Evolutionary conservation across 768 basidiomycete species (phyloP).

Genomic region (Saitozyma sp.): DNA sequence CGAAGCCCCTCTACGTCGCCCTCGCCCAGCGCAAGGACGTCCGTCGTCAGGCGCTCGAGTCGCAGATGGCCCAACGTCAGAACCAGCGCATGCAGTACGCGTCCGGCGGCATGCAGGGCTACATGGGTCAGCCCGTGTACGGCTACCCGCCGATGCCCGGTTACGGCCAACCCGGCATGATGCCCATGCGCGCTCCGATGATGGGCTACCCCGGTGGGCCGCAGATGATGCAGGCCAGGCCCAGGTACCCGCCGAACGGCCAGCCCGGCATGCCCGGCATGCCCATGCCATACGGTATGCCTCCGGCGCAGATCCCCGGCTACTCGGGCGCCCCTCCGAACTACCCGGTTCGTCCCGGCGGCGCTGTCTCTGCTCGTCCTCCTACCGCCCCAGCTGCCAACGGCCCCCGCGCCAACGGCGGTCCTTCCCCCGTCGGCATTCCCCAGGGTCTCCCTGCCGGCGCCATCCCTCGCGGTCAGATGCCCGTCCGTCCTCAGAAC

Average conservation of each 20-base stretch:
- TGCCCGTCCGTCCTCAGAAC: conserved; percentile 52
- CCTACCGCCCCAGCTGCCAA: conserved; percentile 62
- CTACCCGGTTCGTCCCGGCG: conserved; percentile 37
- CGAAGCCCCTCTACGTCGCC: conserved; percentile 97
- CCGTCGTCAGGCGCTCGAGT: conserved; percentile 96
- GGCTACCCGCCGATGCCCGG: conserved; percentile 72
- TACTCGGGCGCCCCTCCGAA: conserved; percentile 31
- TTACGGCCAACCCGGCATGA: conserved; percentile 72
- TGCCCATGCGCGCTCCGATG: conserved; percentile 57
- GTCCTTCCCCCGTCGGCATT: conserved; percentile 52
- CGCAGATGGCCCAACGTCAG: conserved; percentile 96
- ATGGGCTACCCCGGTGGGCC: conserved; percentile 63
- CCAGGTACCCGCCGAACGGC: conserved; percentile 62
- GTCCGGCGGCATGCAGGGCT: conserved; percentile 67
- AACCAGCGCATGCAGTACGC: conserved; percentile 91
- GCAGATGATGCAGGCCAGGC: conserved; percentile 67
- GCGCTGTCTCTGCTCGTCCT: conserved; percentile 43
- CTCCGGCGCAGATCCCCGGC: conserved; percentile 33
- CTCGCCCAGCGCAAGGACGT: conserved; percentile 98
- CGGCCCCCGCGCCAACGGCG: conserved; percentile 55
- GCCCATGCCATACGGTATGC: conserved; percentile 54
- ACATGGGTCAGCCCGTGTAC: conserved; percentile 76
- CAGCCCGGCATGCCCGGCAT: conserved; percentile 69
- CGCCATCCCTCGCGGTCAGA: conserved; percentile 32
- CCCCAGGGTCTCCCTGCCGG: conserved; percentile 56